phyloP scores from a whole-genome alignment of 106 monocot species.

The Apostasia ramifera region DNA sequence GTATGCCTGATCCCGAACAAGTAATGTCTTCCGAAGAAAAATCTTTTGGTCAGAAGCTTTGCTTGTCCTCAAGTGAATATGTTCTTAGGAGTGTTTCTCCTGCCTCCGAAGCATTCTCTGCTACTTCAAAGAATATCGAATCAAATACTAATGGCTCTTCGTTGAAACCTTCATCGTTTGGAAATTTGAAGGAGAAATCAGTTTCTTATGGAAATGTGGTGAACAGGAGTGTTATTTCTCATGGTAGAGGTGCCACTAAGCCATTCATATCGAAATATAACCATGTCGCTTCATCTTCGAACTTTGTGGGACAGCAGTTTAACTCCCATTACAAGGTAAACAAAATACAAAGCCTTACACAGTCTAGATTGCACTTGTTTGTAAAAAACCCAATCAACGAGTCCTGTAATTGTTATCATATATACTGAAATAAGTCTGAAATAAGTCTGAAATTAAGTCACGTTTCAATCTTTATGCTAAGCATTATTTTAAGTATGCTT shows the following conservation, averaged over 20 bases:
- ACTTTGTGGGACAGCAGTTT: slow-evolving; percentile 1
- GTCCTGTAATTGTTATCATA: too few relatives aligned
- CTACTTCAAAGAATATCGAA: background rate
- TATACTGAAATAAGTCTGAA: too few relatives aligned
- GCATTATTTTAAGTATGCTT: too few relatives aligned
- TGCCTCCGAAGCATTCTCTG: slow-evolving; percentile 4
- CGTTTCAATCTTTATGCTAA: too few relatives aligned
- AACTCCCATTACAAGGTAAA: slow-evolving; percentile 13
- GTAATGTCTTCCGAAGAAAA: slow-evolving; percentile 2
- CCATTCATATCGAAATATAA: slow-evolving; percentile 5
- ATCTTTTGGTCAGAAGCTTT: slow-evolving; percentile 6
- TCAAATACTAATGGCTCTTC: background rate
- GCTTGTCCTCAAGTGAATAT: slow-evolving; percentile 4
- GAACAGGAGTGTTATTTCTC: background rate
- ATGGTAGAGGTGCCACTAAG: background rate
- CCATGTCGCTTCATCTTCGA: slow-evolving; percentile 1
- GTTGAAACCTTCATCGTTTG: background rate
- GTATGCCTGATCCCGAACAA: background rate
- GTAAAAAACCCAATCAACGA: too few relatives aligned
- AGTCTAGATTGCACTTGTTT: too few relatives aligned
- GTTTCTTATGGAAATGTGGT: background rate
- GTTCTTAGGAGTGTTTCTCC: background rate
- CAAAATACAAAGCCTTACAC: background rate
- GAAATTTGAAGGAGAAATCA: background rate
- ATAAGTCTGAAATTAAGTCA: too few relatives aligned